A percentile compares a stretch with the other conserved stretches of the same genome.
These are phyloP conservation scores for Picea sitchensis DNA, from an alignment of 75 land plant genomes.

Conservation along the genomic window DNA sequence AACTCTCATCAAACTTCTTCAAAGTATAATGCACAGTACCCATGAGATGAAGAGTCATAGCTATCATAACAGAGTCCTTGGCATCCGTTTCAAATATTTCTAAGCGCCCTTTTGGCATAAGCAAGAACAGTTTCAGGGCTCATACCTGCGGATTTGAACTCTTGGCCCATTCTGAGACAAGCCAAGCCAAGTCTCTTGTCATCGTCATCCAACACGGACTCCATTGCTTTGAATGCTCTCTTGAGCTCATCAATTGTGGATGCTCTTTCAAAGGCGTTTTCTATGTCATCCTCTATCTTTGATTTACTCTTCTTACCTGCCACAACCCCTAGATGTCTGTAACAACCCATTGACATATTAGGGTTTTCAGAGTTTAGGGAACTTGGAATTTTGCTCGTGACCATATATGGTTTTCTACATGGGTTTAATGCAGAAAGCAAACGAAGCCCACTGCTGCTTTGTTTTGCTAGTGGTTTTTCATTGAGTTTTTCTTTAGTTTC, in stretches of 20 bases:
- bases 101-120: slow-evolving; percentile 54
- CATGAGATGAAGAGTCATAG: slow-evolving; percentile 67
- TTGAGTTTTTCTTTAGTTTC: background rate
- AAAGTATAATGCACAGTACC: slow-evolving; percentile 43
- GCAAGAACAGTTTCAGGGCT: slow-evolving; percentile 38
- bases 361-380: background rate
- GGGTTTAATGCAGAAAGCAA: background rate
- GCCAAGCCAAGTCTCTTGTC: slow-evolving; percentile 49
- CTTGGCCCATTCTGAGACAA: slow-evolving; percentile 64
- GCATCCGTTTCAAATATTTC: slow-evolving; percentile 26
- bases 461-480: background rate
- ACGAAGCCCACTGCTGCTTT: background rate
- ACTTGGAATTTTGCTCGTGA: background rate
- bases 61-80: slow-evolving; percentile 31
- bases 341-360: background rate
- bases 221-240: slow-evolving; percentile 33
- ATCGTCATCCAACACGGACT: slow-evolving; percentile 22
- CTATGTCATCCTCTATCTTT: too few species aligned
- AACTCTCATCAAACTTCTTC: slow-evolving; percentile 47
- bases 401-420: background rate
- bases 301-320: too few species aligned
- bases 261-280: slow-evolving; percentile 37
- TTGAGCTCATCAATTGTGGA: slow-evolving; percentile 33
- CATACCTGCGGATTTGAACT: slow-evolving; percentile 42
- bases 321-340: background rate